Conservation (phyloP, 352 stramenopile genomes). For the Globisporangium yorkense region DNA sequence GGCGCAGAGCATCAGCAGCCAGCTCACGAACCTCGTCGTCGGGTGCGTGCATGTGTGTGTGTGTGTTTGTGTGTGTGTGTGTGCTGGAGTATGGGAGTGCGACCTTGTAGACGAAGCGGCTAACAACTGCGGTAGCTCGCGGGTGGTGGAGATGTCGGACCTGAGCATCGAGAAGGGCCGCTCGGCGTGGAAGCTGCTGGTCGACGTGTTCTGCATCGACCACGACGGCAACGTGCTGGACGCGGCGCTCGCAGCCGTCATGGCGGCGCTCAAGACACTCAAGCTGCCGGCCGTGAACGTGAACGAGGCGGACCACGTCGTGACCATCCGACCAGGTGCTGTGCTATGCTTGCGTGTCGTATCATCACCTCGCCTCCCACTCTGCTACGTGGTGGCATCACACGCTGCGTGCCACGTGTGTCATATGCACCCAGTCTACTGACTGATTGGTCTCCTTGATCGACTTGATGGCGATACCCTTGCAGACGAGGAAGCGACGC, state of each 20-base stretch:
- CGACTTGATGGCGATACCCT: too few relatives aligned
- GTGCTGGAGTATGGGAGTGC: neutral
- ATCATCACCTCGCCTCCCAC: too few relatives aligned
- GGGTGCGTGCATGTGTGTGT: conserved; percentile 26
- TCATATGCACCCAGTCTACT: neutral
- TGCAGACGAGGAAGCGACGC: conserved; percentile 40
- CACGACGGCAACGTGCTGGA: conserved; percentile 82
- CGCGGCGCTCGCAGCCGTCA: conserved; percentile 58
- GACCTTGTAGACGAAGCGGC: too few relatives aligned
- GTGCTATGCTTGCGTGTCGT: neutral
- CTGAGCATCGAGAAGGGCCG: conserved; percentile 69
- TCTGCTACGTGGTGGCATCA: neutral
- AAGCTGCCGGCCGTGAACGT: conserved; percentile 55
- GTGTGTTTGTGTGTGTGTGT: neutral
- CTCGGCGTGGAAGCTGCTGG: conserved; percentile 74
- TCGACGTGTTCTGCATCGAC: conserved; percentile 79
- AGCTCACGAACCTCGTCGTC: conserved; percentile 65
- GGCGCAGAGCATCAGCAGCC: conserved; percentile 68
- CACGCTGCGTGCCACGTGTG: neutral
- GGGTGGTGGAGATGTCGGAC: conserved; percentile 75
- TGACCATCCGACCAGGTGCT: conserved; percentile 57
- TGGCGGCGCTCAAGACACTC: conserved; percentile 62
- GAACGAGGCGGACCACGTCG: conserved; percentile 61
- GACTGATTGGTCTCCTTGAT: too few relatives aligned
- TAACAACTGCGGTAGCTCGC: conserved; percentile 28